These are phyloP conservation scores for Tetrahymena borealis DNA, from an alignment of 73 alveolate species.

Conservation along the genomic window DNA sequence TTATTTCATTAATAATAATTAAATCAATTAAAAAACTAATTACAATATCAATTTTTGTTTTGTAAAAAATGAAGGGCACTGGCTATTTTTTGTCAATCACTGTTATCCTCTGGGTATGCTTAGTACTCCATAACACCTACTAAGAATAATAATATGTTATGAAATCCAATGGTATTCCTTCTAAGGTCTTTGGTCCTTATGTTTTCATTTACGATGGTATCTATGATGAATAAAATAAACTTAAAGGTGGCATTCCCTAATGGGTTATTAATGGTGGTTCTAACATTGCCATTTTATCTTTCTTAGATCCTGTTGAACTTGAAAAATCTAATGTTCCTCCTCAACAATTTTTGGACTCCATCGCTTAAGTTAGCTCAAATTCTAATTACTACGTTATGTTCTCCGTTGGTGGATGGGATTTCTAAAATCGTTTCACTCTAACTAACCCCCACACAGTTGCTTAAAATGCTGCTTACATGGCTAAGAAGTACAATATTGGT, in stretches of 20 bases:
- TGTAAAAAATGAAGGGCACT: not conserved
- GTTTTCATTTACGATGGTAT: not conserved
- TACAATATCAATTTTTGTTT: not conserved
- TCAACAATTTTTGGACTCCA: not conserved
- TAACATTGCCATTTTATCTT: not conserved
- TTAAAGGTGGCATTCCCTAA: not conserved
- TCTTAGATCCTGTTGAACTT: not conserved
- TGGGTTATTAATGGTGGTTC: not conserved
- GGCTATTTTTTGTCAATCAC: not conserved
- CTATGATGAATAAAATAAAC: not conserved
- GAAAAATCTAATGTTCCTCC: conserved; percentile 1
- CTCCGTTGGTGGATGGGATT: not conserved
- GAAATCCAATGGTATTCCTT: not conserved
- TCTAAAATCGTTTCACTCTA: not conserved
- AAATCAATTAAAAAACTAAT: not conserved
- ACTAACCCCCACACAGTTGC: not conserved
- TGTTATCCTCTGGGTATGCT: not conserved
- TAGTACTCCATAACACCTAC: not conserved
- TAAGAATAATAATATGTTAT: not conserved
- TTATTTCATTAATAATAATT: not conserved
- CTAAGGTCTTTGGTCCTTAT: not conserved
- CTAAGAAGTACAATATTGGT: not conserved
- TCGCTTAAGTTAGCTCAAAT: not conserved
- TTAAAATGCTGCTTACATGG: not conserved
- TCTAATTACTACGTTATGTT: not conserved